Evolutionary conservation across 2,329 filamentous ascomycete genomes (phyloP).

Genomic region (Ceratocystis papillata): DNA sequence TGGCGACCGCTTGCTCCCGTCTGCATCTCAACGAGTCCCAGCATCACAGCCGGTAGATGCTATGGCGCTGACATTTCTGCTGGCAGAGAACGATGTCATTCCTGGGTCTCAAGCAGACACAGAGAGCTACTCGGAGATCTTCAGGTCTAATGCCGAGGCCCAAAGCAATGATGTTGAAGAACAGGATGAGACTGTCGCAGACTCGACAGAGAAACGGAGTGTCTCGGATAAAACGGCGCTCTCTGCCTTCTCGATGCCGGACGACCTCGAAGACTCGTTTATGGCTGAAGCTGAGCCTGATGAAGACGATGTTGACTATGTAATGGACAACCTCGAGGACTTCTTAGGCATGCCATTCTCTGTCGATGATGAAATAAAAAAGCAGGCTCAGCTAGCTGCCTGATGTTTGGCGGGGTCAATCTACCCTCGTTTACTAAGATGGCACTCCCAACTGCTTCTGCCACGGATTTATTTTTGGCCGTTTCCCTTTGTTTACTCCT

Average conservation of each 20-base stretch:
- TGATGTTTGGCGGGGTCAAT: not conserved
- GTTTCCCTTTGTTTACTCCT: conserved; percentile 24
- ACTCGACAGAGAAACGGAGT: conserved; percentile 13
- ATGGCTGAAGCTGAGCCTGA: conserved; percentile 30
- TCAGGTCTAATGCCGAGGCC: conserved; percentile 13
- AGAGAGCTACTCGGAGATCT: conserved; percentile 19
- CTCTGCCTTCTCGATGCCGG: not conserved
- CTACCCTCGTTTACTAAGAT: too few species aligned
- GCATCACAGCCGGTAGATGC: conserved; percentile 36
- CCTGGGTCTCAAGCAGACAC: conserved; percentile 19
- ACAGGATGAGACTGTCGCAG: conserved; percentile 15
- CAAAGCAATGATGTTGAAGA: conserved; percentile 14
- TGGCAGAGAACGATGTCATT: conserved; percentile 33
- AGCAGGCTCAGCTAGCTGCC: conserved; percentile 20
- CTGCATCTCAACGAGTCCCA: conserved; percentile 35
- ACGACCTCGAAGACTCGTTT: conserved; percentile 11
- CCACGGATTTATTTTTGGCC: not conserved
- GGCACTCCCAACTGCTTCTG: too few species aligned
- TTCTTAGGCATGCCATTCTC: conserved; percentile 35
- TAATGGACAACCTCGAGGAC: conserved; percentile 38
- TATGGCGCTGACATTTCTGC: conserved; percentile 41
- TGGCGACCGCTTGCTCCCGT: conserved; percentile 32
- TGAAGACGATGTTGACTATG: conserved; percentile 38
- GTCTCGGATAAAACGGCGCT: not conserved
- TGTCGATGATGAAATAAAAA: conserved; percentile 29